These are phyloP conservation scores for Sherardia arvensis DNA, from an alignment of 257 asterid species.

Conservation along the genomic window DNA sequence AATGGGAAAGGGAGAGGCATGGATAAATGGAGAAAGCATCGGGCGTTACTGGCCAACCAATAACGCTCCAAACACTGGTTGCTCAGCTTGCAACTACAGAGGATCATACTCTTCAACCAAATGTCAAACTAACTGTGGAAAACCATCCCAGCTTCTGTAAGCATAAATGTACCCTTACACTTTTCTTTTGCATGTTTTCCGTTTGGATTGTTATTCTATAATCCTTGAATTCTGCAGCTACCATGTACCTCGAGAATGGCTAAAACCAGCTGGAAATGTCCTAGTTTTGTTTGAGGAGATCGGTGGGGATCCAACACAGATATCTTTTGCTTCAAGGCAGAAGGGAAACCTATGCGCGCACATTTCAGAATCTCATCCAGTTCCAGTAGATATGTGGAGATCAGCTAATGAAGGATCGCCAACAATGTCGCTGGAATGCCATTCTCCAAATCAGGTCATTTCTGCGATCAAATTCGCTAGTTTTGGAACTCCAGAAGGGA, in stretches of 20 bases:
- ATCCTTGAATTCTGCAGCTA: slow-evolving; percentile 38
- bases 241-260: slow-evolving; percentile 91
- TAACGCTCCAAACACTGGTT: slow-evolving; percentile 39
- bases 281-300: slow-evolving; percentile 72
- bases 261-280: slow-evolving; percentile 48
- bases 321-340: slow-evolving; percentile 62
- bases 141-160: slow-evolving; percentile 76
- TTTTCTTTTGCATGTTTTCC: not conserved
- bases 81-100: slow-evolving; percentile 57
- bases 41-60: slow-evolving; percentile 88
- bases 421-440: slow-evolving; percentile 49
- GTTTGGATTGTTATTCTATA: not conserved
- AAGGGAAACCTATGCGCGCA: slow-evolving; percentile 47
- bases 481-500: slow-evolving; percentile 79
- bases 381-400: slow-evolving; percentile 67
- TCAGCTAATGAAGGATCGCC: slow-evolving; percentile 25
- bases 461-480: slow-evolving; percentile 70
- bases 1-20: slow-evolving; percentile 84
- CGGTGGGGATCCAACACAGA: slow-evolving; percentile 77
- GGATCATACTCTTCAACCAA: slow-evolving; percentile 49
- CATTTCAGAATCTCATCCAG: slow-evolving; percentile 66
- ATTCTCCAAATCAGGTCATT: slow-evolving; percentile 53
- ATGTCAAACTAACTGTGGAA: slow-evolving; percentile 72
- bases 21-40: slow-evolving; percentile 89
- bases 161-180: slow-evolving; percentile 10